Percentiles rank a stretch among this genome's conserved stretches.
Evolutionary conservation across 129 eudicot genomes (phyloP).

Genomic region (Chrysanthemum seticuspe): DNA sequence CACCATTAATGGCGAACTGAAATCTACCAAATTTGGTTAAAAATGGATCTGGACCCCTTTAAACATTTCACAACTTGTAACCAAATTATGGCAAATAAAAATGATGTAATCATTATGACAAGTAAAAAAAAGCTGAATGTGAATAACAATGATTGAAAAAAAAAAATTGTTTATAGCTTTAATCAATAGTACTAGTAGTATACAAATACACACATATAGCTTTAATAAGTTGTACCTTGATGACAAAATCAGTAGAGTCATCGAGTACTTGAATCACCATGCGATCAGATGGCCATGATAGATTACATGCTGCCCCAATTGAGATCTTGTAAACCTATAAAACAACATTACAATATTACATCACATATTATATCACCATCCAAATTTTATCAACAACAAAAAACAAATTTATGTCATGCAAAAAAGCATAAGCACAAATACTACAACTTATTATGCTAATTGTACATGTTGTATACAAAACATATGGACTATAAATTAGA

Average conservation of each 20-base stretch:
- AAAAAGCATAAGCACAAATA: too few relatives aligned
- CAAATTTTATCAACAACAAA: background rate
- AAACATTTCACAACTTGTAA: constrained; percentile 3
- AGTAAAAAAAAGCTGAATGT: constrained; percentile 16
- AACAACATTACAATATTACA: background rate
- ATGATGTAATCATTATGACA: constrained; percentile 17
- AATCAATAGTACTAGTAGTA: background rate
- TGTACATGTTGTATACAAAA: too few relatives aligned
- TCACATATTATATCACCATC: too few relatives aligned
- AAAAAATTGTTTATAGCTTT: background rate
- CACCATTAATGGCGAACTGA: background rate
- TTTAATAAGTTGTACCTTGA: constrained; percentile 59
- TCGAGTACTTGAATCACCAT: constrained; percentile 95
- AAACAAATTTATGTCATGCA: too few relatives aligned
- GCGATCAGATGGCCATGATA: constrained; percentile 96
- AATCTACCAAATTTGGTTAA: constrained; percentile 1
- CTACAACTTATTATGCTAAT: too few relatives aligned
- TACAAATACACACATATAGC: background rate
- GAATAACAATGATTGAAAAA: constrained; percentile 18
- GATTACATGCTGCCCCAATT: constrained; percentile 96
- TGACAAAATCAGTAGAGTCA: constrained; percentile 80
- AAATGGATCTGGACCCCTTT: constrained; percentile 31
- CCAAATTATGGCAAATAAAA: constrained; percentile 15
- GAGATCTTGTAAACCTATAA: constrained; percentile 92
- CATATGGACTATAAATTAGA: too few relatives aligned